These are phyloP conservation scores for Hygrophorus pudorinus DNA, from an alignment of 768 basidiomycete genomes.

Conservation along the genomic window DNA sequence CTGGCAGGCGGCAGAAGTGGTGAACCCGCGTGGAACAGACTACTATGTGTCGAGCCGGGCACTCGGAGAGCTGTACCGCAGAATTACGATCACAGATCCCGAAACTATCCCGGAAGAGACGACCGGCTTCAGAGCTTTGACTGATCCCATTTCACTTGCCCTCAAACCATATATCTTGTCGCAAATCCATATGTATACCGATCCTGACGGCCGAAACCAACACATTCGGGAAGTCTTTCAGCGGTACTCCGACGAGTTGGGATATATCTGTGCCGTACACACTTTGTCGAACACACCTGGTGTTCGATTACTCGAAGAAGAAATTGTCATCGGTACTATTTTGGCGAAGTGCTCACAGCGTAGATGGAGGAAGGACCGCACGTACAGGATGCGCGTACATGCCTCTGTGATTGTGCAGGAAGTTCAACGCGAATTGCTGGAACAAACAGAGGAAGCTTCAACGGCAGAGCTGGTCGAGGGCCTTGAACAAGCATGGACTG, in stretches of 20 bases:
- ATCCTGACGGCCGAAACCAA: constrained; percentile 16
- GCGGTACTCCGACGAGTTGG: constrained; percentile 53
- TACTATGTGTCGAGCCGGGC: constrained; percentile 67
- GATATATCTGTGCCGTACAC: constrained; percentile 62
- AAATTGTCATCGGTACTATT: constrained; percentile 68
- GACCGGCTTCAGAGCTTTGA: constrained; percentile 11
- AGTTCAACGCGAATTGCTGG: constrained; percentile 29
- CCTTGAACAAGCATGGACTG: constrained; percentile 50
- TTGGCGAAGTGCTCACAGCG: constrained; percentile 57
- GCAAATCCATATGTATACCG: constrained; percentile 14
- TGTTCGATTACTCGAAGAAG: constrained; percentile 54
- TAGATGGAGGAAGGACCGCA: constrained; percentile 47
- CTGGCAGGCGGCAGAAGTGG: constrained; percentile 60
- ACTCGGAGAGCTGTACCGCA: constrained; percentile 63
- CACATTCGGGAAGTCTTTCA: constrained; percentile 32
- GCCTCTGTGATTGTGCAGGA: constrained; percentile 40
- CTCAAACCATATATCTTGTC: constrained; percentile 22
- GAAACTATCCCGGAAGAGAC: constrained; percentile 14
- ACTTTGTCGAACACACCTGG: constrained; percentile 49
- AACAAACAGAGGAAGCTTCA: constrained; percentile 17
- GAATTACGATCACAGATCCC: constrained; percentile 36
- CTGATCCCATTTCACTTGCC: constrained; percentile 30
- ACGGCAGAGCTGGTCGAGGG: constrained; percentile 23
- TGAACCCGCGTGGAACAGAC: constrained; percentile 42
- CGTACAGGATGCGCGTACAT: constrained; percentile 55